These are phyloP conservation scores for Aspergillus funiculosus DNA, from an alignment of 495 filamentous ascomycete genomes.

Conservation along the genomic window DNA sequence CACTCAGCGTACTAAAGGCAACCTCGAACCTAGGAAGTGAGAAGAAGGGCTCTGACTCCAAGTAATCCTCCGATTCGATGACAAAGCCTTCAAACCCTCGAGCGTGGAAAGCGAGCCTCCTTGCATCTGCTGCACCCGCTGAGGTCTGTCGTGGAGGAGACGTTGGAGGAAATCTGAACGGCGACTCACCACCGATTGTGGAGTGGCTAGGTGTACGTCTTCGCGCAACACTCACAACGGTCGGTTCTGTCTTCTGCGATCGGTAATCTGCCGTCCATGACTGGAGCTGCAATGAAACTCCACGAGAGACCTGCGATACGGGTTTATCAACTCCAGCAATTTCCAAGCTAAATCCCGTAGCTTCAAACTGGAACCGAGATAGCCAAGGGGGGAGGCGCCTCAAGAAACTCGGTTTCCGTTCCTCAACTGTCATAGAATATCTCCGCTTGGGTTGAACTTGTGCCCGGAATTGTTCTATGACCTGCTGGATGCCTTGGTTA, in stretches of 20 bases:
- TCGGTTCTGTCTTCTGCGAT: constrained; percentile 65
- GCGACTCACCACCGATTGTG: constrained; percentile 46
- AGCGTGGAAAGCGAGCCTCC: constrained; percentile 73
- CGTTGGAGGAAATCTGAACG: constrained; percentile 52
- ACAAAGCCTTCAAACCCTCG: constrained; percentile 83
- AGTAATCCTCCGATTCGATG: constrained; percentile 75
- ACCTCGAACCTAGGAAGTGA: constrained; percentile 83
- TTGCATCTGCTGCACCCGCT: constrained; percentile 66
- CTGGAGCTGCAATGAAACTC: constrained; percentile 79
- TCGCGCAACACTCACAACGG: constrained; percentile 50
- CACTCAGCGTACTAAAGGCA: constrained; percentile 75
- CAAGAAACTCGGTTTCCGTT: constrained; percentile 59
- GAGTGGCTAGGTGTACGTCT: constrained; percentile 53
- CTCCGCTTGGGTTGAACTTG: constrained; percentile 60
- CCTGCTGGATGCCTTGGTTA: constrained; percentile 83
- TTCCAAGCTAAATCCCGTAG: constrained; percentile 82
- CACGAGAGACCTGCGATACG: constrained; percentile 71
- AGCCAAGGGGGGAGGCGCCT: constrained; percentile 80
- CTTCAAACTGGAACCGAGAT: constrained; percentile 74
- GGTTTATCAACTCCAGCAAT: constrained; percentile 80
- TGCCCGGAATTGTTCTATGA: constrained; percentile 68
- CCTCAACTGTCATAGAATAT: constrained; percentile 43
- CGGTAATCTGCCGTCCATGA: constrained; percentile 89
- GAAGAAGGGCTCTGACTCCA: constrained; percentile 81
- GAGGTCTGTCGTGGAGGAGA: constrained; percentile 55